Evolutionary conservation across 371 early-diverging fungal species (phyloP), one percentile per base, ranked within the genome.

Genomic region (Mortierella sp.): DNA sequence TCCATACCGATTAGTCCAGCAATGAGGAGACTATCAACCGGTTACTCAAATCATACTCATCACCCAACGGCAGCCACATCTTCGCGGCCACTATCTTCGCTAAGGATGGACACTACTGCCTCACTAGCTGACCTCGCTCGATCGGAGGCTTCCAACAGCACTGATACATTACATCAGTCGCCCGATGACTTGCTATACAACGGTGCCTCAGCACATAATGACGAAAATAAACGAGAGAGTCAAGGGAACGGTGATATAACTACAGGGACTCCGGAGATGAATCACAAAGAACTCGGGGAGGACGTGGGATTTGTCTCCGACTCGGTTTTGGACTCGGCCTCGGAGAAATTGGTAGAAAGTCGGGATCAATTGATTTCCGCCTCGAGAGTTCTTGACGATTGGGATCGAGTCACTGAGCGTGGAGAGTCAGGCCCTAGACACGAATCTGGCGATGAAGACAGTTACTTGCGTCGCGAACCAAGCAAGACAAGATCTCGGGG

Each of bases 281-380:
- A 47, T 18, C 58, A 58, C 58, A 58, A 52, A 22, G 66, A 39
- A 8, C 32, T 52, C 26, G 81, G 68, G 0, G 75, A 75, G 14
- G 81, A 75, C 58, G 43, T 62, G 0, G 81, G 81, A 16, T 81
- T 81, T 49, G 81, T 75, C 0, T 75, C 76, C 6, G 81, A 81
- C 28, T 81, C 81, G 0, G 73, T 73, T n/a, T 60, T 75, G 26
- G 81, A 81, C 26, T 72, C 76, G 10, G 55, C 64, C 1, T 59
- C 75, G 0, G 71, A 75, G 43, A 66, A 35, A 5, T 51, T 62
- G 55, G 8, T 72, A 22, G 43, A 52, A 12, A 65, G 37, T 52
- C 45, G 66, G 3, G 58, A 68, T 37, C 60, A 20, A 32, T 14
- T 63, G 37, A 40, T 20, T 20, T 12, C 64, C 9, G n/a, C 64